A percentile compares a stretch with the other conserved stretches of the same genome.
Conservation (phyloP, 2,329 filamentous ascomycete species). For the Trichoderma sp. region DNA sequence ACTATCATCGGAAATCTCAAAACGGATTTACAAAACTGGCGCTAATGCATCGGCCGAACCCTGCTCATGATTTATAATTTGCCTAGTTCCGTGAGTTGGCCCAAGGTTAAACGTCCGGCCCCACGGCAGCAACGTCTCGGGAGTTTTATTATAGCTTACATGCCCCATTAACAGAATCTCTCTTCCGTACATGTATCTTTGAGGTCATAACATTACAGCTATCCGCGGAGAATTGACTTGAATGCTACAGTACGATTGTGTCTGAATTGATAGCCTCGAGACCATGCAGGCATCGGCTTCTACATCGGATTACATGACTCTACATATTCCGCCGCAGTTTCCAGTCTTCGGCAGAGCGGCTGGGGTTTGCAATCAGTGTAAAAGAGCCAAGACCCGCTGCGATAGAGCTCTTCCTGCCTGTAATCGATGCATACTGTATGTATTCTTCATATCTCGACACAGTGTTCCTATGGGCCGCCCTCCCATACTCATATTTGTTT, state of each 20-base stretch:
- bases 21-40: not conserved
- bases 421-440: not conserved
- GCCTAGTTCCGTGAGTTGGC: not conserved
- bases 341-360: constrained; percentile 7
- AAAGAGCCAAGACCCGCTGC: constrained; percentile 7
- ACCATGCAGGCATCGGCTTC: constrained; percentile 1
- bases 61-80: constrained; percentile 11
- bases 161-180: not conserved
- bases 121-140: not conserved
- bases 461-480: not conserved
- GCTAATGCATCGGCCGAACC: constrained; percentile 17
- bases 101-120: not conserved
- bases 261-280: not conserved
- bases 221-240: not conserved
- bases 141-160: not conserved
- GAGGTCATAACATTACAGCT: not conserved
- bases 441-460: not conserved
- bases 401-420: not conserved
- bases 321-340: not conserved
- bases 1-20: not conserved
- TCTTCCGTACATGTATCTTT: not conserved
- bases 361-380: constrained; percentile 6
- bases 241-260: not conserved
- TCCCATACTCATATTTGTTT: not conserved
- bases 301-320: not conserved